Conservation (phyloP, 2,329 filamentous ascomycete species). For the Aspergillus sp. region DNA sequence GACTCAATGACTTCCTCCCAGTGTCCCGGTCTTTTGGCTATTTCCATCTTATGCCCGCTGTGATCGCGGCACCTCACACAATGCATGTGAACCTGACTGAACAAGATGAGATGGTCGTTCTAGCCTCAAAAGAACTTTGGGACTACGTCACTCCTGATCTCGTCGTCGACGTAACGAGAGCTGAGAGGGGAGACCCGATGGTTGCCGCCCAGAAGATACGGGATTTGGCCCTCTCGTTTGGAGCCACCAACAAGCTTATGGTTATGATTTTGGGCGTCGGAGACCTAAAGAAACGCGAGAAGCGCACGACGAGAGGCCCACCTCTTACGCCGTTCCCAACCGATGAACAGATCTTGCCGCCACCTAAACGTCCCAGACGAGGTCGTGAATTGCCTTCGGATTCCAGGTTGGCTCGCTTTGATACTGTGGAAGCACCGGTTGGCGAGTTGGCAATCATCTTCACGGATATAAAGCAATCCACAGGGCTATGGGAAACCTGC, state of each 20-base stretch:
- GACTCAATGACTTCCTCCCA: slow-evolving; percentile 86
- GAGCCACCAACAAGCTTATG: slow-evolving; percentile 94
- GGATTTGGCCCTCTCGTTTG: slow-evolving; percentile 94
- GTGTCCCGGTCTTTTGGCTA: slow-evolving; percentile 96
- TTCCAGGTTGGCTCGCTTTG: slow-evolving; percentile 82
- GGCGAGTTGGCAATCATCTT: slow-evolving; percentile 94
- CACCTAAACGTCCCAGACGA: slow-evolving; percentile 67
- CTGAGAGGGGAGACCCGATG: slow-evolving; percentile 89
- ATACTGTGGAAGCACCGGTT: slow-evolving; percentile 88
- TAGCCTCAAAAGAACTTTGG: slow-evolving; percentile 93
- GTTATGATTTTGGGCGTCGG: slow-evolving; percentile 97
- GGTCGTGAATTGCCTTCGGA: slow-evolving; percentile 68
- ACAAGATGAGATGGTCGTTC: slow-evolving; percentile 88
- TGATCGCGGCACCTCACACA: slow-evolving; percentile 88
- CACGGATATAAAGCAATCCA: slow-evolving; percentile 99
- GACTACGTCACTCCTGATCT: slow-evolving; percentile 89
- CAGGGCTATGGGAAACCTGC: slow-evolving; percentile 92
- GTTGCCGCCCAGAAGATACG: slow-evolving; percentile 90
- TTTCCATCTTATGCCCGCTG: slow-evolving; percentile 86
- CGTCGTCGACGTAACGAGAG: slow-evolving; percentile 86
- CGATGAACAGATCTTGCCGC: slow-evolving; percentile 63
- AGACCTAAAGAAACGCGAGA: slow-evolving; percentile 84
- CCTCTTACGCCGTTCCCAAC: slow-evolving; percentile 84
- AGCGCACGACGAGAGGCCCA: slow-evolving; percentile 73
- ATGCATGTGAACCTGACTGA: slow-evolving; percentile 78